Evolutionary conservation across 1,284 basidiomycete species (phyloP).

Genomic region (Thecaphora thlaspeos): DNA sequence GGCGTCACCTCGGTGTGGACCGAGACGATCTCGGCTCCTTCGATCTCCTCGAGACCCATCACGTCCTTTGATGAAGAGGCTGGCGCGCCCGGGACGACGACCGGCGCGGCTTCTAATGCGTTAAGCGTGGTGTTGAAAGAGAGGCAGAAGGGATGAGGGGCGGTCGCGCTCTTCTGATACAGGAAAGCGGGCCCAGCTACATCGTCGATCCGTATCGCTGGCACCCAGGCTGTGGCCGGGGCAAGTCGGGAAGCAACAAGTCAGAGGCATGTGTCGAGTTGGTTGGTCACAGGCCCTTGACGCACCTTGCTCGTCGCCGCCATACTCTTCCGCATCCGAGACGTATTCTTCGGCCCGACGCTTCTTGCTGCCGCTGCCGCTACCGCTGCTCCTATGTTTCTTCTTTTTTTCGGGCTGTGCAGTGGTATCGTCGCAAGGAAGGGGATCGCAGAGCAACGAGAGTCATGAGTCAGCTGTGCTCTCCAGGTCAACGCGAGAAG

Average conservation of each 20-base stretch:
- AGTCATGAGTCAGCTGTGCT: too few relatives aligned
- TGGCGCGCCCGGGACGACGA: constrained; percentile 6
- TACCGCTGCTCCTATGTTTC: constrained; percentile 19
- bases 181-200: constrained; percentile 36
- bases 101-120: constrained; percentile 15
- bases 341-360: constrained; percentile 7
- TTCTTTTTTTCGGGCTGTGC: constrained; percentile 7
- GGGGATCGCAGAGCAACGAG: too few relatives aligned
- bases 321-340: constrained; percentile 39
- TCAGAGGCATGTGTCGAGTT: too few relatives aligned
- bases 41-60: constrained; percentile 14
- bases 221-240: constrained; percentile 24
- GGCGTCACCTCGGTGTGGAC: constrained; percentile 13
- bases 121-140: constrained; percentile 29
- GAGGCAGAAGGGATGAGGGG: constrained; percentile 8
- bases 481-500: too few relatives aligned
- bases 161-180: constrained; percentile 4
- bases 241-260: too few relatives aligned
- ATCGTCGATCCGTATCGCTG: constrained; percentile 21
- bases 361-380: constrained; percentile 7
- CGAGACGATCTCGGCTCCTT: constrained; percentile 23
- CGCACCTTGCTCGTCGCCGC: constrained; percentile 37
- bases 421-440: too few relatives aligned
- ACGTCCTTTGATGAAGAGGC: constrained; percentile 1
- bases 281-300: too few relatives aligned